Percentiles rank a stretch among this genome's conserved stretches.
Conservation (phyloP, 2,329 filamentous ascomycete genomes). For the Capronia americana region DNA sequence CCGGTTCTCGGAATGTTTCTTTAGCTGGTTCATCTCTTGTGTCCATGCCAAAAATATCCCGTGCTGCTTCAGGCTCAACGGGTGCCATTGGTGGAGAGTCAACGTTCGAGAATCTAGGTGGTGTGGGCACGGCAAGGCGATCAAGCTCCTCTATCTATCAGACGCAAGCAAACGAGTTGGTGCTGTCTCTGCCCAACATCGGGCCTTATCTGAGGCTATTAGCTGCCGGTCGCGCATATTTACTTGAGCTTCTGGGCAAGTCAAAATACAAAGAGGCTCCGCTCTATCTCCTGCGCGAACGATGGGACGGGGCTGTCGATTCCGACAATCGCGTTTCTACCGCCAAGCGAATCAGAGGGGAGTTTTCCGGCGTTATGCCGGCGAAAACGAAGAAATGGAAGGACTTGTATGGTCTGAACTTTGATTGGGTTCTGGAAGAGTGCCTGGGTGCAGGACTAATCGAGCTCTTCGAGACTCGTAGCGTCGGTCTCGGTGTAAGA, state of each 20-base stretch:
- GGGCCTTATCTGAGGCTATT: conserved; percentile 66
- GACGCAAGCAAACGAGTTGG: conserved; percentile 43
- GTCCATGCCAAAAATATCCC: conserved; percentile 36
- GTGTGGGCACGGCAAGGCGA: conserved; percentile 33
- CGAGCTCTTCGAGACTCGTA: conserved; percentile 68
- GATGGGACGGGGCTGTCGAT: conserved; percentile 68
- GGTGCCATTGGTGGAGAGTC: conserved; percentile 41
- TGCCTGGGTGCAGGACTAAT: conserved; percentile 65
- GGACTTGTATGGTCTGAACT: conserved; percentile 63
- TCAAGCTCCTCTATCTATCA: conserved; percentile 20
- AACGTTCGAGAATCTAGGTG: conserved; percentile 40
- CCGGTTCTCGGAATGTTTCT: conserved; percentile 30
- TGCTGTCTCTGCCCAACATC: conserved; percentile 65
- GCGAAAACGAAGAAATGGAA: conserved; percentile 70
- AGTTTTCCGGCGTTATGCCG: conserved; percentile 62
- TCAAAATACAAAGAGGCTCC: conserved; percentile 60
- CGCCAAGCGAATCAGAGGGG: conserved; percentile 62
- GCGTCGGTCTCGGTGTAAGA: conserved; percentile 63
- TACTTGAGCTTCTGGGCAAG: conserved; percentile 60
- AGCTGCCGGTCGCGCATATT: conserved; percentile 60
- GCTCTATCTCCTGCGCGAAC: conserved; percentile 60
- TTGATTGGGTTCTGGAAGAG: conserved; percentile 67
- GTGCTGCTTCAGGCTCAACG: conserved; percentile 49
- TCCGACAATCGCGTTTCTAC: conserved; percentile 51
- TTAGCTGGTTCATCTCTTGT: conserved; percentile 33